These are phyloP conservation scores for Cupressus sempervirens DNA, from an alignment of 75 land plant species.

Conservation along the genomic window DNA sequence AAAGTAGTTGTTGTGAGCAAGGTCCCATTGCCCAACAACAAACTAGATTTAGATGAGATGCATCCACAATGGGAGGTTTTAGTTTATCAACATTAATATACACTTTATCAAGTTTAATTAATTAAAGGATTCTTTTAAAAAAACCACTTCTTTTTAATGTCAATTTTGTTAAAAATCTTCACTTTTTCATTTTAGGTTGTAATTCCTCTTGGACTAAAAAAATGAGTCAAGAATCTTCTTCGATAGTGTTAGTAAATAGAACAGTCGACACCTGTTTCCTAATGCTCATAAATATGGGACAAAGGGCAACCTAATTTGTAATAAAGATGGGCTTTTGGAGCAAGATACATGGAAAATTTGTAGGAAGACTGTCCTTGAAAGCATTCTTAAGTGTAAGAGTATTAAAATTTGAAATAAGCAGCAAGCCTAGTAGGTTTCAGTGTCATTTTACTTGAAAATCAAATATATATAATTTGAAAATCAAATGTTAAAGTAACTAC, in stretches of 20 bases:
- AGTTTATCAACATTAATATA: background rate
- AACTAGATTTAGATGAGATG: conserved; percentile 73
- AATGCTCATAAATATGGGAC: conserved; percentile 27
- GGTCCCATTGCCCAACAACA: conserved; percentile 81
- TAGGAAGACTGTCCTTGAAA: conserved; percentile 31
- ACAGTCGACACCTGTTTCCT: conserved; percentile 9
- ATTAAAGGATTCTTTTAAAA: background rate
- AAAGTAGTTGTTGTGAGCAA: conserved; percentile 78
- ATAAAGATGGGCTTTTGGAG: conserved; percentile 54
- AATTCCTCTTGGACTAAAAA: conserved; percentile 36
- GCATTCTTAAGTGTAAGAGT: conserved; percentile 41
- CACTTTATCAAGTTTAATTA: background rate
- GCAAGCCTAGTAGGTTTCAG: conserved; percentile 59
- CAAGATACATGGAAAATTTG: conserved; percentile 25
- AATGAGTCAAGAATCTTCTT: conserved; percentile 43
- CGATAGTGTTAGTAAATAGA: conserved; percentile 23
- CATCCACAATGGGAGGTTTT: conserved; percentile 82
- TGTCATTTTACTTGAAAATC: background rate
- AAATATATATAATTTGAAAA: background rate
- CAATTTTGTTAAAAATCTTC: background rate
- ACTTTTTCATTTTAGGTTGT: conserved; percentile 34
- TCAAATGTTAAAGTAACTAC: background rate
- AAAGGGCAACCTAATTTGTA: conserved; percentile 30
- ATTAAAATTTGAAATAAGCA: conserved; percentile 53
- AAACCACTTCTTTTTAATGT: background rate